Evolutionary conservation across 1,284 basidiomycete genomes (phyloP).

Genomic region (Cutaneotrichosporon curvatum): DNA sequence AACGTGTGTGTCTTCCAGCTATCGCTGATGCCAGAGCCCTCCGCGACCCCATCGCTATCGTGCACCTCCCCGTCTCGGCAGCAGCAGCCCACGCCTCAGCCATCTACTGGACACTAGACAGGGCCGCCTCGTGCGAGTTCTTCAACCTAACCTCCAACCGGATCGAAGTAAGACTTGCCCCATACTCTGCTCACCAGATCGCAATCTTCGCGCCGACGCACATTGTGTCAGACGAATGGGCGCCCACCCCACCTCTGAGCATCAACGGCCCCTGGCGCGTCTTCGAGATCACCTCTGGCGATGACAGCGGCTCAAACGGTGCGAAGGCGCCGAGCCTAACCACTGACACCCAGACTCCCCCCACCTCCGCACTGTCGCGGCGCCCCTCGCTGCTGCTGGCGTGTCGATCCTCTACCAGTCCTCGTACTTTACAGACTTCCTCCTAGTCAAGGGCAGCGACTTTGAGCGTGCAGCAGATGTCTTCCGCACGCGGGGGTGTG

Average conservation of each 20-base stretch:
- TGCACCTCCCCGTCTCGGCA: slow-evolving; percentile 33
- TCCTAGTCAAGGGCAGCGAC: slow-evolving; percentile 52
- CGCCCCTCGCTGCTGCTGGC: slow-evolving; percentile 66
- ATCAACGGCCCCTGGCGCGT: slow-evolving; percentile 38
- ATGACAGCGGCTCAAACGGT: slow-evolving; percentile 26
- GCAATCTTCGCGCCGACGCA: slow-evolving; percentile 34
- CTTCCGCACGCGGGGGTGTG: slow-evolving; percentile 35
- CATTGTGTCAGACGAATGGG: slow-evolving; percentile 31
- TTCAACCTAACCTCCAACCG: slow-evolving; percentile 40
- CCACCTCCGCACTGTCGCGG: slow-evolving; percentile 64
- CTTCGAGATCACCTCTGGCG: slow-evolving; percentile 38
- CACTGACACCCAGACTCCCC: slow-evolving; percentile 29
- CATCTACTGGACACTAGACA: slow-evolving; percentile 38
- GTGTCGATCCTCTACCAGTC: slow-evolving; percentile 80
- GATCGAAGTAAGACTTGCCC: slow-evolving; percentile 27
- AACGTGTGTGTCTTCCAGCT: too few relatives aligned
- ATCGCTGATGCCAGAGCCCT: slow-evolving; percentile 21
- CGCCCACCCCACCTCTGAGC: slow-evolving; percentile 13
- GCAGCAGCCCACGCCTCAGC: slow-evolving; percentile 21
- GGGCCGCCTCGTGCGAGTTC: slow-evolving; percentile 30
- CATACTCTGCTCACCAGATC: slow-evolving; percentile 20
- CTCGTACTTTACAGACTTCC: slow-evolving; percentile 75
- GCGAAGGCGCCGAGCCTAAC: slow-evolving; percentile 10
- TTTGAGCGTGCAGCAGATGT: slow-evolving; percentile 31
- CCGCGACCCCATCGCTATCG: slow-evolving; percentile 30